These are phyloP conservation scores for Haplographium delicatum DNA, from an alignment of 495 filamentous ascomycete species.

Conservation along the genomic window DNA sequence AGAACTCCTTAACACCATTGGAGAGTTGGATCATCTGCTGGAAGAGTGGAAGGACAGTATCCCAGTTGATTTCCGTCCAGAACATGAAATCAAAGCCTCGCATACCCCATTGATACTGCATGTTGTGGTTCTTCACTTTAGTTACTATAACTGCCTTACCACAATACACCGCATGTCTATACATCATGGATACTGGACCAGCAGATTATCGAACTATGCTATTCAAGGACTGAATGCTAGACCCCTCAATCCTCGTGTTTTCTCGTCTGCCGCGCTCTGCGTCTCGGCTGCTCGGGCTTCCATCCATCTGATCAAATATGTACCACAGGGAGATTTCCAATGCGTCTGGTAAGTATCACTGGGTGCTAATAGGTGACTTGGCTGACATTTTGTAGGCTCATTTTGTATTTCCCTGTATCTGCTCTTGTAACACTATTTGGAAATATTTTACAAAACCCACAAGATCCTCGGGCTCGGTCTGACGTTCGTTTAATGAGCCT, in stretches of 20 bases:
- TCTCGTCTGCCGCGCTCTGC: slow-evolving; percentile 87
- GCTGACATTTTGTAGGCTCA: slow-evolving; percentile 58
- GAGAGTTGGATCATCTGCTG: slow-evolving; percentile 86
- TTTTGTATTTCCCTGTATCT: slow-evolving; percentile 95
- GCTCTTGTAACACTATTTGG: slow-evolving; percentile 93
- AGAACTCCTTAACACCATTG: slow-evolving; percentile 91
- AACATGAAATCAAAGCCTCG: slow-evolving; percentile 86
- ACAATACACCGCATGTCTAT: slow-evolving; percentile 98
- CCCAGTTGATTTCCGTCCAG: slow-evolving; percentile 87
- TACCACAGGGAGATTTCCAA: slow-evolving; percentile 88
- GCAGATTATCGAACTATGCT: slow-evolving; percentile 87
- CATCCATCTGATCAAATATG: slow-evolving; percentile 90
- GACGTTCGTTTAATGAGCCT: slow-evolving; percentile 88
- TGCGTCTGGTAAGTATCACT: slow-evolving; percentile 81
- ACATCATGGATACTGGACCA: slow-evolving; percentile 98
- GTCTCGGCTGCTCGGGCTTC: slow-evolving; percentile 89
- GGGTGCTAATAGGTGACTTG: slow-evolving; percentile 21
- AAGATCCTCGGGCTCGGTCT: slow-evolving; percentile 78
- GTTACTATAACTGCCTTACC: slow-evolving; percentile 96
- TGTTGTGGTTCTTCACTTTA: slow-evolving; percentile 87
- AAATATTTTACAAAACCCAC: slow-evolving; percentile 94
- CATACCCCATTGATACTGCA: slow-evolving; percentile 90
- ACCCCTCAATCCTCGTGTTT: slow-evolving; percentile 89
- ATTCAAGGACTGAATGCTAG: slow-evolving; percentile 87
- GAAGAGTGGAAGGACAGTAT: slow-evolving; percentile 97